Percentiles rank a stretch among this genome's conserved stretches.
These are phyloP conservation scores for Paraphysoderma sedebokerense DNA, from an alignment of 371 early-diverging fungal species.

Conservation along the genomic window DNA sequence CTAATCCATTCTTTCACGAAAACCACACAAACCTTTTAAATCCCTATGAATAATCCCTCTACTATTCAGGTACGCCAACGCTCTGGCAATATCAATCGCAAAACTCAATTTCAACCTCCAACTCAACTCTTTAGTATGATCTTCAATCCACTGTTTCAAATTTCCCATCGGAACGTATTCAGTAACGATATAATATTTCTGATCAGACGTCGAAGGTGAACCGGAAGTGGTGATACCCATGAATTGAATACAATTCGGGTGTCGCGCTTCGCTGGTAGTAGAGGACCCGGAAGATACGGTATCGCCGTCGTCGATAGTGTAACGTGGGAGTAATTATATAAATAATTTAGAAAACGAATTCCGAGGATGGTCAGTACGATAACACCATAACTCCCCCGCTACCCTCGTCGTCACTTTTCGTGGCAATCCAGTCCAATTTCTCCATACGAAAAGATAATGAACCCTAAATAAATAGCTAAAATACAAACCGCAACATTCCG, in stretches of 20 bases:
- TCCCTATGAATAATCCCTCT: slow-evolving; percentile 18
- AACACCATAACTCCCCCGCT: too few relatives aligned
- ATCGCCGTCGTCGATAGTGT: slow-evolving; percentile 4
- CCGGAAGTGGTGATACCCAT: slow-evolving; percentile 17
- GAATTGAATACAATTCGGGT: slow-evolving; percentile 8
- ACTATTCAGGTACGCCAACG: slow-evolving; percentile 21
- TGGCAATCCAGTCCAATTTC: too few relatives aligned
- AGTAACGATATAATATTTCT: slow-evolving; percentile 16
- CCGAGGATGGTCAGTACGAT: too few relatives aligned
- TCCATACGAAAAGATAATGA: too few relatives aligned
- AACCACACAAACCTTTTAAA: background rate
- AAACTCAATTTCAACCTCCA: slow-evolving; percentile 14
- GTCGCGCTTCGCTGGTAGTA: background rate
- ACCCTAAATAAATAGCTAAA: too few relatives aligned
- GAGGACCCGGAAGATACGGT: background rate
- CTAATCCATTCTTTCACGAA: background rate
- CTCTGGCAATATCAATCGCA: slow-evolving; percentile 20
- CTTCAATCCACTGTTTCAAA: slow-evolving; percentile 15
- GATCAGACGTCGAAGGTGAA: background rate
- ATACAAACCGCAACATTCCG: slow-evolving; percentile 11
- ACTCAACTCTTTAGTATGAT: slow-evolving; percentile 2
- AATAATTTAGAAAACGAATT: too few relatives aligned
- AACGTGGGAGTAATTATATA: slow-evolving; percentile 15
- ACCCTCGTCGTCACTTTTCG: too few relatives aligned
- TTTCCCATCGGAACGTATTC: slow-evolving; percentile 20